These are phyloP conservation scores for Hymenoscyphus scutula DNA, from an alignment of 2,329 filamentous ascomycete genomes.

Conservation along the genomic window DNA sequence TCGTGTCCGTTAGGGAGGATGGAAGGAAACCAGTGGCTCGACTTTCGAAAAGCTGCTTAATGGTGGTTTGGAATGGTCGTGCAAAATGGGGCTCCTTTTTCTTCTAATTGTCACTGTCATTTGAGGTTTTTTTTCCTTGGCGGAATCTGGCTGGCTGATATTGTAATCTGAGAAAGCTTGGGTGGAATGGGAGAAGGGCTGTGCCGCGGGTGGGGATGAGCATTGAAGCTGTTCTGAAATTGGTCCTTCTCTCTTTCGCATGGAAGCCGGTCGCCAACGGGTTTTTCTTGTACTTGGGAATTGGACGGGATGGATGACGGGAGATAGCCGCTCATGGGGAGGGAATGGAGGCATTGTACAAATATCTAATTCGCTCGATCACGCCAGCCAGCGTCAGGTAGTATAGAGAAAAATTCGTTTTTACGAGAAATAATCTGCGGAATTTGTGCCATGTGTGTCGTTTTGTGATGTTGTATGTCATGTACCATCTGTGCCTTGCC, in stretches of 20 bases:
- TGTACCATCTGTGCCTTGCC: too few species aligned
- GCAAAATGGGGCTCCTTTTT: not conserved
- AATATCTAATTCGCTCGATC: constrained; percentile 35
- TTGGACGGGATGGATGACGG: constrained; percentile 10
- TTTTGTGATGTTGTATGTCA: not conserved
- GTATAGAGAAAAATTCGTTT: constrained; percentile 24
- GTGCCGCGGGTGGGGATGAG: constrained; percentile 21
- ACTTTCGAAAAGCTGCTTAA: constrained; percentile 19
- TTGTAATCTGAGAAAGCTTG: constrained; percentile 29
- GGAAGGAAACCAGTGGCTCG: constrained; percentile 14
- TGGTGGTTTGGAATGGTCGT: constrained; percentile 16
- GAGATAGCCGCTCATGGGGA: constrained; percentile 20
- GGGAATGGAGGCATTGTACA: constrained; percentile 31
- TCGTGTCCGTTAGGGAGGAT: constrained; percentile 11
- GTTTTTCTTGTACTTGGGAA: not conserved
- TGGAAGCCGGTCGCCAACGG: constrained; percentile 27
- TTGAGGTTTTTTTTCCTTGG: constrained; percentile 20
- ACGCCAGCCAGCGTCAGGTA: constrained; percentile 33
- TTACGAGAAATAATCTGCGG: constrained; percentile 12
- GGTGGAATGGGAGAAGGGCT: constrained; percentile 11
- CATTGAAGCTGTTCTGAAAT: not conserved
- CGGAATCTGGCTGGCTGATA: constrained; percentile 33
- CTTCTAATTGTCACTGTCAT: not conserved
- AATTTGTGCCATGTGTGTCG: too few species aligned
- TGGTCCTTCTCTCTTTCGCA: constrained; percentile 3